Evolutionary conservation across 2,329 filamentous ascomycete species (phyloP).

Genomic region (Juglanconis sp.): DNA sequence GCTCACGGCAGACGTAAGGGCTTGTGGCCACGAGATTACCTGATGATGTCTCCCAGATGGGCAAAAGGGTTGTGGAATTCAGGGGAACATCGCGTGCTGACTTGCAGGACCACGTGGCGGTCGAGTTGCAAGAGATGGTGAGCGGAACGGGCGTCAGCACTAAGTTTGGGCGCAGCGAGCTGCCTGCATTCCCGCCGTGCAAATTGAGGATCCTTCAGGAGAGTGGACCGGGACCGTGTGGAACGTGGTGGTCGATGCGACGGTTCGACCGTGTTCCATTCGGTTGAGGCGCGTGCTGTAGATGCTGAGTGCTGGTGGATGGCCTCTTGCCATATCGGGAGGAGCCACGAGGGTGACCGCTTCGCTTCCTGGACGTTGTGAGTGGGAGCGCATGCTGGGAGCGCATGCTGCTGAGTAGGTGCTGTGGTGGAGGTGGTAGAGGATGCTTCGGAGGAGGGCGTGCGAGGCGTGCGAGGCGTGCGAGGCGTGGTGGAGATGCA

Average conservation of each 20-base stretch:
- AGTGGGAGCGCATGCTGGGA: not conserved
- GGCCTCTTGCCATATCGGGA: not conserved
- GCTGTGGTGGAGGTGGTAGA: not conserved
- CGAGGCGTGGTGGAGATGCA: too few species aligned
- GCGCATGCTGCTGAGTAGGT: not conserved
- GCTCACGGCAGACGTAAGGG: not conserved
- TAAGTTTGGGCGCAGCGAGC: slow-evolving; percentile 1
- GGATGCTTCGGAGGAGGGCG: not conserved
- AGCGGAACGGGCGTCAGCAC: not conserved
- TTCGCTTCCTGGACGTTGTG: not conserved
- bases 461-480: too few species aligned
- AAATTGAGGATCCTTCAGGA: not conserved
- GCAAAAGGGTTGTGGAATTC: not conserved
- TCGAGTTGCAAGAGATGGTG: not conserved
- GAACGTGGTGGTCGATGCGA: not conserved
- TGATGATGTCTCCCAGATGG: not conserved
- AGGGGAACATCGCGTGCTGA: not conserved
- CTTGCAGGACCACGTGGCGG: slow-evolving; percentile 7
- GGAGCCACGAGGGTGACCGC: not conserved
- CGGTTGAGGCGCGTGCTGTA: not conserved
- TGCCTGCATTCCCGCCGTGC: not conserved
- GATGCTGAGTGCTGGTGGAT: not conserved
- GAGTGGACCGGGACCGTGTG: not conserved
- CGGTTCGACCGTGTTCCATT: too few species aligned
- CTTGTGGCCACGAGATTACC: not conserved